A percentile compares a stretch with the other conserved stretches of the same genome.
phyloP scores from a whole-genome alignment of 768 basidiomycete species.

The Auriculariales sp. region DNA sequence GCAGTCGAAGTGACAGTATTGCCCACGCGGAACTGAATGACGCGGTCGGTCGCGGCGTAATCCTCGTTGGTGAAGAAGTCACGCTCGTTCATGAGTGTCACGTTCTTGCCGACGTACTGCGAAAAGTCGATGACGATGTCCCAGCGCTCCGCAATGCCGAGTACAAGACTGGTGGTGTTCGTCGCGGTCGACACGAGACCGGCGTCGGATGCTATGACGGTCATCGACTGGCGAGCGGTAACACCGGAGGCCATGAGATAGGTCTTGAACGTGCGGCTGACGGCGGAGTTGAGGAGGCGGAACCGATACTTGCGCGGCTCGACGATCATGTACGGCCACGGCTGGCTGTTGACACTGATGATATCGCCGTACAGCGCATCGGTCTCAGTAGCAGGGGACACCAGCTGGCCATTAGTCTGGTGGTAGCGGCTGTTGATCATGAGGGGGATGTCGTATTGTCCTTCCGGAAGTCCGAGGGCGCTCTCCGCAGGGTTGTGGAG shows the following conservation, averaged over 20 bases:
- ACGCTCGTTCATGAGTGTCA: neutral
- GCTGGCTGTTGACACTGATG: neutral
- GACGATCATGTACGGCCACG: neutral
- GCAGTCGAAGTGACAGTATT: neutral
- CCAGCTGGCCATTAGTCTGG: neutral
- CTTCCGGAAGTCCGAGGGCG: neutral
- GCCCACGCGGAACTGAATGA: neutral
- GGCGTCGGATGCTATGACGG: neutral
- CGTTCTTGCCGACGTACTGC: neutral
- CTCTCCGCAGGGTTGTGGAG: neutral
- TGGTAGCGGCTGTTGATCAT: neutral
- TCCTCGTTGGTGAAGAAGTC: neutral
- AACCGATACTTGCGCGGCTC: neutral
- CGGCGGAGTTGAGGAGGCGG: neutral
- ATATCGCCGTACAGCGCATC: neutral
- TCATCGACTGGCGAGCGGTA: neutral
- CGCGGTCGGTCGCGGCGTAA: neutral
- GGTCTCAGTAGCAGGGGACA: neutral
- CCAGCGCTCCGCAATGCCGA: neutral
- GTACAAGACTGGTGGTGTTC: neutral
- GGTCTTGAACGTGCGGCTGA: neutral
- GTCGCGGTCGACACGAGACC: neutral
- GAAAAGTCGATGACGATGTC: conserved; percentile 1
- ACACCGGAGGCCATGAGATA: neutral
- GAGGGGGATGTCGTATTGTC: neutral